Evolutionary conservation across 1,284 basidiomycete species (phyloP).

Genomic region (Kwoniella shivajii): DNA sequence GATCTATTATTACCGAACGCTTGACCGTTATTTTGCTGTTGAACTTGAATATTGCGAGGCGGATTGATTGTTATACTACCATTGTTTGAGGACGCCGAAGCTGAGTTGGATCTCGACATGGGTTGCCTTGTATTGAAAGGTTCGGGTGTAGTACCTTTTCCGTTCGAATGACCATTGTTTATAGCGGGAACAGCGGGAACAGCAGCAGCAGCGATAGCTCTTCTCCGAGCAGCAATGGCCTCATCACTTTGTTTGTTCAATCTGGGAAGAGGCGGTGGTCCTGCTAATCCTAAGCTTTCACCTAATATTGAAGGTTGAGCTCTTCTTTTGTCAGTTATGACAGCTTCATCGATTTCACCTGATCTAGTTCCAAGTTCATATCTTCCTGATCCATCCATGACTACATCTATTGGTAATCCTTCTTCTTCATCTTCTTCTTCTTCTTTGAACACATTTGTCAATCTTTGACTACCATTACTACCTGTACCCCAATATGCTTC

Average conservation of each 20-base stretch:
- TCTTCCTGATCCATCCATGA: conserved; percentile 32
- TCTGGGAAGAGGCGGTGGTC: background rate
- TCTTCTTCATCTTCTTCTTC: conserved; percentile 18
- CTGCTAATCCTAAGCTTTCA: conserved; percentile 19
- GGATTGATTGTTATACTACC: background rate
- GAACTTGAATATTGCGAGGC: background rate
- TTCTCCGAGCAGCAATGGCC: conserved; percentile 23
- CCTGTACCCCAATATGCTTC: conserved; percentile 24
- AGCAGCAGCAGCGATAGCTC: conserved; percentile 19
- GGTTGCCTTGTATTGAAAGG: conserved; percentile 4
- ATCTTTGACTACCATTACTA: conserved; percentile 12
- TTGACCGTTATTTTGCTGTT: background rate
- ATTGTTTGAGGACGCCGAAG: conserved; percentile 3
- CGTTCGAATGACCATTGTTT: too few species aligned
- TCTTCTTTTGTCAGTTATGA: conserved; percentile 31
- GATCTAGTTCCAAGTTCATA: conserved; percentile 25
- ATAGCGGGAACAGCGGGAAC: too few species aligned
- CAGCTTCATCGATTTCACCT: conserved; percentile 22
- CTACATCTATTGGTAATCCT: conserved; percentile 26
- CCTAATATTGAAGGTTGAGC: conserved; percentile 16
- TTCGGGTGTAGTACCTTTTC: background rate
- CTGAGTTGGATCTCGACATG: conserved; percentile 18
- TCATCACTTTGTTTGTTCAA: conserved; percentile 3
- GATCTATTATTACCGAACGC: conserved; percentile 12
- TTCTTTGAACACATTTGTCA: conserved; percentile 11